These are phyloP conservation scores for Phytophthora fragariaefolia DNA, from an alignment of 352 stramenopile species.

Conservation along the genomic window DNA sequence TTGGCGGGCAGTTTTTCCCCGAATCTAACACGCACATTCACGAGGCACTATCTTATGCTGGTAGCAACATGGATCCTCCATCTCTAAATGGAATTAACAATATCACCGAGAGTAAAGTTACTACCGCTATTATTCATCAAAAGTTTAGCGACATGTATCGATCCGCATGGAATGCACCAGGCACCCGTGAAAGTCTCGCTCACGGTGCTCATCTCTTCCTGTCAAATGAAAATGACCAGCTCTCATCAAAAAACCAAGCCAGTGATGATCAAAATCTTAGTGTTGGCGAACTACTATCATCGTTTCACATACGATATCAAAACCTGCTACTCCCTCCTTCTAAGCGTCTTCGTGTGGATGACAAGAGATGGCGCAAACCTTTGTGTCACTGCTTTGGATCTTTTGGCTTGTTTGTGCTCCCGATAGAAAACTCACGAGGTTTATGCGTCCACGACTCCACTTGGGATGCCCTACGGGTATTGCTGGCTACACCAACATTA, in stretches of 20 bases:
- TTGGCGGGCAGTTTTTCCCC: slow-evolving; percentile 56
- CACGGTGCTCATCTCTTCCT: slow-evolving; percentile 60
- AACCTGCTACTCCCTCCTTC: slow-evolving; percentile 61
- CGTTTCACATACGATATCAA: slow-evolving; percentile 54
- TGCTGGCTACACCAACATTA: slow-evolving; percentile 49
- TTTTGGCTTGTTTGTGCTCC: slow-evolving; percentile 64
- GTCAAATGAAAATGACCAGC: slow-evolving; percentile 40
- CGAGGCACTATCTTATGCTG: slow-evolving; percentile 33
- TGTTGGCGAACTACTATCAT: slow-evolving; percentile 24
- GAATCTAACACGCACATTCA: slow-evolving; percentile 43
- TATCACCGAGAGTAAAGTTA: not conserved
- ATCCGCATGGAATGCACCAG: slow-evolving; percentile 63
- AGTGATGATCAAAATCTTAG: slow-evolving; percentile 30
- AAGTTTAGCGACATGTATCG: slow-evolving; percentile 62
- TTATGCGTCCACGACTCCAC: slow-evolving; percentile 22
- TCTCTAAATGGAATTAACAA: not conserved
- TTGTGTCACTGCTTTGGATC: slow-evolving; percentile 47
- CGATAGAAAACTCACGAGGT: slow-evolving; percentile 22
- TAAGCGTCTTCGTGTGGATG: slow-evolving; percentile 31
- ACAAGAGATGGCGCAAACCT: slow-evolving; percentile 29
- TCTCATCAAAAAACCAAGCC: slow-evolving; percentile 20
- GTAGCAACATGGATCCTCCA: slow-evolving; percentile 8
- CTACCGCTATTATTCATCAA: slow-evolving; percentile 23
- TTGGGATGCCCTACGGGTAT: slow-evolving; percentile 41
- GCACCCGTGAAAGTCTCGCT: slow-evolving; percentile 49